Conservation (phyloP, 345 rosid species). For the Trapa incisa region DNA sequence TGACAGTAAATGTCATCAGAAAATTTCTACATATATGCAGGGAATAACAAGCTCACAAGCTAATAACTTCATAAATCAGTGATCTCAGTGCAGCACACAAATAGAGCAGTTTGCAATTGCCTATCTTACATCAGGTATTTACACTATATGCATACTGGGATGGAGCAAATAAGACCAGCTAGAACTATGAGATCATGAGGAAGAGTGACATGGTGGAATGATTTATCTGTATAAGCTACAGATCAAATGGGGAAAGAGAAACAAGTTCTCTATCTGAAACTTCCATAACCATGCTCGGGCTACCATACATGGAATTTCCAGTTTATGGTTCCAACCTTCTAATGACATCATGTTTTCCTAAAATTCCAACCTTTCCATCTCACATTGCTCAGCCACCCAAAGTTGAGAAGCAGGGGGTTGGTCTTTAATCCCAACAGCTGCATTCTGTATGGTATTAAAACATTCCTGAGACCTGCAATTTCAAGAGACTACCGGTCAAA, state of each 20-base stretch:
- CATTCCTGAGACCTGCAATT: slow-evolving; percentile 59
- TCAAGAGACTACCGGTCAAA: not conserved
- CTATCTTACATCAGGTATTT: not conserved
- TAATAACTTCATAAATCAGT: not conserved
- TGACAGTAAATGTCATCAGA: not conserved
- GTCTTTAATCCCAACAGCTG: slow-evolving; percentile 50
- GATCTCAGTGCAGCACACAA: not conserved
- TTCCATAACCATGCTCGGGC: not conserved
- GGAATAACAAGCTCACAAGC: not conserved
- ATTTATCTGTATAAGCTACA: not conserved
- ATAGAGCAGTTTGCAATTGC: not conserved
- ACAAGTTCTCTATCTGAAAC: not conserved
- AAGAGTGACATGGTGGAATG: not conserved
- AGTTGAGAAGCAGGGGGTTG: slow-evolving; percentile 42
- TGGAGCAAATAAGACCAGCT: too few species aligned
- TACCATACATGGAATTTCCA: not conserved
- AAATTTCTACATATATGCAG: not conserved
- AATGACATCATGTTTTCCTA: slow-evolving; percentile 34
- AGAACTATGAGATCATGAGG: not conserved
- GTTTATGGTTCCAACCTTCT: not conserved
- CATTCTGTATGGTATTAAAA: slow-evolving; percentile 70
- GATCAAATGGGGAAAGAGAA: not conserved
- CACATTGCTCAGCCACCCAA: slow-evolving; percentile 51
- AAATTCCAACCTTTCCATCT: slow-evolving; percentile 44
- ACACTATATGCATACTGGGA: slow-evolving; percentile 4